Base-by-base conservation (phyloP, 768 basidiomycete genomes). In the Naganishia antarctica region DNA sequence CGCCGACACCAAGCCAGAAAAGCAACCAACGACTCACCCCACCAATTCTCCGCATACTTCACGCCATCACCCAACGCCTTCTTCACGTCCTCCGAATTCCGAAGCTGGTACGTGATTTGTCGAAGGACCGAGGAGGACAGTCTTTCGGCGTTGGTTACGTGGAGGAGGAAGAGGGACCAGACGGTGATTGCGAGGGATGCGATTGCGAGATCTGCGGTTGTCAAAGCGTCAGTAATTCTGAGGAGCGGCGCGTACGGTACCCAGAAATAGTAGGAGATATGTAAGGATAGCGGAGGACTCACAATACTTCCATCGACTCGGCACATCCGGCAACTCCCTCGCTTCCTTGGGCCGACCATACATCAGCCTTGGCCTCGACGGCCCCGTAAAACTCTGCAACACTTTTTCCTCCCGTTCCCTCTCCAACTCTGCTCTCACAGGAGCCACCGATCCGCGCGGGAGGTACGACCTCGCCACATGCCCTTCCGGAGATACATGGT, bases 101-200 rank as follows among this genome's bases (percentile, higher is more conserved):
- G 63, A 9, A 77, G 51, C 57, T 77, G 74, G 63, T 74, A 77
- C 2, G 69, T 71, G 15, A 77, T 68, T 48, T 72, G 71, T 9
- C 74, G 61, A n/a, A 77, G 47, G 41, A 74, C 74, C 11, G 72
- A 73, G 0, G 74, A 75, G 0, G 74, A 71, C 7, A 77, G 68
- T 28, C 74, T 71, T 71, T 77, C 76, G 34, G 70, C 64, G 58
- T 73, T 72, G 15, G 72, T 71, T 28, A 69, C 71, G 47, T 74
- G 70, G 0, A 72, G 40, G 1, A 72, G 44, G 70, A 74, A 71
- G 0, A 69, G 50, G 34, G 68, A 70, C 73, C 73, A 74, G 3
- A 64, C 60, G 41, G 63, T 49, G 2, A 72, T n/a, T 3, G 70
- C 71, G 1, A 70, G 50, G 8, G 66, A 18, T 4, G 65, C 68